Evolutionary conservation across 768 basidiomycete species (phyloP).

Genomic region (Tylopilus plumbeoviolaceoides): DNA sequence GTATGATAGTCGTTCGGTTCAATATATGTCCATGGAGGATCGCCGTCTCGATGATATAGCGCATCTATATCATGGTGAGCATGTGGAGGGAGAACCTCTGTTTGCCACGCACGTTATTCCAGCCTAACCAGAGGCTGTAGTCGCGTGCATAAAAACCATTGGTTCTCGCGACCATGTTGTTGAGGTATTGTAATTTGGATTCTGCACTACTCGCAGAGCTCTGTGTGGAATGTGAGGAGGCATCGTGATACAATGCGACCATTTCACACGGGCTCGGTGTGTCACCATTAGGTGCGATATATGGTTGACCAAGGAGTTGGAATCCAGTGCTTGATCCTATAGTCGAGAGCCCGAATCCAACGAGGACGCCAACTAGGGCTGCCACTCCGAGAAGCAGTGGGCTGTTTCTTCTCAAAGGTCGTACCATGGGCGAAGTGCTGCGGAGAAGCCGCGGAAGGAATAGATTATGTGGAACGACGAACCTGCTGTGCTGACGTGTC

Average conservation of each 20-base stretch:
- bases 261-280: constrained; percentile 4
- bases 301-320: constrained; percentile 12
- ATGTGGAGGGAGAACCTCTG: too few relatives aligned
- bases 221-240: not conserved
- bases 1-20: constrained; percentile 42
- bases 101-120: constrained; percentile 40
- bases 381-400: constrained; percentile 15
- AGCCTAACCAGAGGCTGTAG: constrained; percentile 46
- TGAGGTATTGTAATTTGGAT: constrained; percentile 28
- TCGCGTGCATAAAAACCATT: constrained; percentile 45
- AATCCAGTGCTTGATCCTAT: constrained; percentile 11
- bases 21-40: constrained; percentile 41
- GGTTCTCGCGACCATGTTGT: constrained; percentile 36
- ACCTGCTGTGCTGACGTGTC: too few relatives aligned
- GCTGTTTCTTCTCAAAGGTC: not conserved
- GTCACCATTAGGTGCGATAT: constrained; percentile 3
- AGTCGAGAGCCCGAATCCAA: constrained; percentile 26
- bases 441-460: too few relatives aligned
- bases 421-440: constrained; percentile 5
- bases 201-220: constrained; percentile 3
- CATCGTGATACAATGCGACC: constrained; percentile 9
- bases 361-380: constrained; percentile 24
- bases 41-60: constrained; percentile 46
- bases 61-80: constrained; percentile 32
- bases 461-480: too few relatives aligned